Evolutionary conservation across 2,329 filamentous ascomycete genomes (phyloP), one percentile per base, ranked within the genome.

Genomic region (Colletotrichum graminicola): DNA sequence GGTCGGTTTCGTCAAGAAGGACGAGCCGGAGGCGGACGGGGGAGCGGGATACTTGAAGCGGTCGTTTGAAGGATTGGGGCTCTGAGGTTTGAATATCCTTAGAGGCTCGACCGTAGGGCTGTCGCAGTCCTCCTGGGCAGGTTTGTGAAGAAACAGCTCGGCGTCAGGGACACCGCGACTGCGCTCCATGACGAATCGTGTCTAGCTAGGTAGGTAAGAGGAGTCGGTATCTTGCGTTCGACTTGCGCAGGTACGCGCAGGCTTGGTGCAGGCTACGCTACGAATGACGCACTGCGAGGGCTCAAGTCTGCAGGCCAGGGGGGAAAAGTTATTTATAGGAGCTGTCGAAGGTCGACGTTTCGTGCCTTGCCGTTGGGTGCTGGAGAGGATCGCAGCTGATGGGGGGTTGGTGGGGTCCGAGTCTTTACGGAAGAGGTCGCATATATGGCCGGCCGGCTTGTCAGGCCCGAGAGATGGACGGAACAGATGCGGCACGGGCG

Each of bases 31-130:
- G 39, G 78, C 76, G 2, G 81, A 80, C 32, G 82, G 78, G 59
- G 86, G 85, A 39, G 84, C 82, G 66, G 86, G 87, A 77, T 88
- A 89, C 77, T 83, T 84, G 79, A 85, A 86, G 74, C 83, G 82
- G 66, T 84, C 84, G 66, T 79, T 77, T 39, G 76, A 67, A 69
- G 89, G 89, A 63, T 86, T 86, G 41, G 91, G 88, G 69, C 91
- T 92, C 76, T 90, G 89, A 67, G 91, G 90, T 81, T 97, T 97
- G 84, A 91, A 92, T 80, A 97, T 97, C 78, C 94, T 90, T 82
- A 97, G 82, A 72, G 94, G 94, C 77, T 93, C 93, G 76, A 97
- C 89, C 23, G 93, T 93, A 69, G 94, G 93, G 77, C 93, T 94
- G 77, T 94, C 90, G 72, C 84, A 84, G 57, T 87, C 85, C 14